Evolutionary conservation across 2,329 filamentous ascomycete genomes (phyloP).

Genomic region (Phialophora verrucosa): DNA sequence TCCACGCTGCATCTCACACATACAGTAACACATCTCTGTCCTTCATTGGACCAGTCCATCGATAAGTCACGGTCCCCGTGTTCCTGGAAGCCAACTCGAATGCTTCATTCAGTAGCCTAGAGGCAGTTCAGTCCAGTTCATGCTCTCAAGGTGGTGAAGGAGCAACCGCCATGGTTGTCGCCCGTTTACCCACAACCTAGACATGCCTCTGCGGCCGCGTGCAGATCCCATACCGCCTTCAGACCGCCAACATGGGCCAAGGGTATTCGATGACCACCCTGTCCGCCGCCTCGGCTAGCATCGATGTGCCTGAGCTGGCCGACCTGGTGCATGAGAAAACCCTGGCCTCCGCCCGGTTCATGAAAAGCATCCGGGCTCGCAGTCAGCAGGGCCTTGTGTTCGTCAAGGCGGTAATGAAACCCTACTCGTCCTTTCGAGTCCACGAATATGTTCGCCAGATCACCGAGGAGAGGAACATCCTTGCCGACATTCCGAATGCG

Average conservation of each 20-base stretch:
- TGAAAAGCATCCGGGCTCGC: slow-evolving; percentile 92
- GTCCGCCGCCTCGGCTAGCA: slow-evolving; percentile 87
- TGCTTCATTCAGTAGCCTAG: too few species aligned
- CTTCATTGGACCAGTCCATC: not conserved
- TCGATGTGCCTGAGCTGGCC: slow-evolving; percentile 89
- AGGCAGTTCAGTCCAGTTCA: not conserved
- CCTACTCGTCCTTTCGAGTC: slow-evolving; percentile 80
- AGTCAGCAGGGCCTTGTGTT: slow-evolving; percentile 90
- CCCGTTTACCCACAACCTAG: not conserved
- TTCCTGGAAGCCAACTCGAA: not conserved
- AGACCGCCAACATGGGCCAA: slow-evolving; percentile 76
- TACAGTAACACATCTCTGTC: not conserved
- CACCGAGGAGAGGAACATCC: slow-evolving; percentile 76
- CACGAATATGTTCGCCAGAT: slow-evolving; percentile 79
- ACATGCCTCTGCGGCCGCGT: not conserved
- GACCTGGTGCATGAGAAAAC: slow-evolving; percentile 92
- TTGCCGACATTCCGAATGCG: slow-evolving; percentile 87
- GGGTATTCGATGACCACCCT: slow-evolving; percentile 93
- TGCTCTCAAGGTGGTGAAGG: not conserved
- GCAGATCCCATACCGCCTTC: not conserved
- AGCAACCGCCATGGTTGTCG: not conserved
- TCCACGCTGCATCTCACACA: not conserved
- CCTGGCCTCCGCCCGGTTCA: slow-evolving; percentile 88
- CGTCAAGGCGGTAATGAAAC: slow-evolving; percentile 94
- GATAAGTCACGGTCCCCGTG: not conserved